These are phyloP conservation scores for Orbilia blumenaviensis DNA, from an alignment of 2,329 filamentous ascomycete genomes.

Conservation along the genomic window DNA sequence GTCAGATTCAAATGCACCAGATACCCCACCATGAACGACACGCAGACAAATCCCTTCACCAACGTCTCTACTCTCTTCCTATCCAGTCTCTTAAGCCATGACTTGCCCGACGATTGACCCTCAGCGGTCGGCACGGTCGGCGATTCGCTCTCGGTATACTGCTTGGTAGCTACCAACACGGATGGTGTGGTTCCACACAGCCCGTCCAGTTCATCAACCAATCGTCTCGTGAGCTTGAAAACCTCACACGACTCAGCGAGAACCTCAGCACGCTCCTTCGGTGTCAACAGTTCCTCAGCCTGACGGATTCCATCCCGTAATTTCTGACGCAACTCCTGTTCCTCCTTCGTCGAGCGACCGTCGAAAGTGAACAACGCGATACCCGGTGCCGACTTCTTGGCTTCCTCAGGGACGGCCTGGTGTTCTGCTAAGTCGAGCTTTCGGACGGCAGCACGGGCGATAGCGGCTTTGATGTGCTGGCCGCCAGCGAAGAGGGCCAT, in stretches of 20 bases:
- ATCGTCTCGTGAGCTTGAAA: slow-evolving; percentile 40
- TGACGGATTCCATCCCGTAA: slow-evolving; percentile 35
- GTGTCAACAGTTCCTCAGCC: slow-evolving; percentile 40
- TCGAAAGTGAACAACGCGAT: slow-evolving; percentile 45
- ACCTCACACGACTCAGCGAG: slow-evolving; percentile 41
- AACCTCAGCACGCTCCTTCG: slow-evolving; percentile 36
- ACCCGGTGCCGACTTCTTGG: slow-evolving; percentile 31
- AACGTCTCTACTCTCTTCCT: slow-evolving; percentile 24
- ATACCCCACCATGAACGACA: slow-evolving; percentile 32
- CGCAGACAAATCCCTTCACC: slow-evolving; percentile 29
- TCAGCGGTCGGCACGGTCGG: slow-evolving; percentile 1
- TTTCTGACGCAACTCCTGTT: slow-evolving; percentile 41
- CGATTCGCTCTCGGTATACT: slow-evolving; percentile 48
- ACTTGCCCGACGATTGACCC: background rate
- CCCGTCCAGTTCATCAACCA: slow-evolving; percentile 48
- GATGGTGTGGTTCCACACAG: slow-evolving; percentile 29
- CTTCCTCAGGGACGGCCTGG: slow-evolving; percentile 37
- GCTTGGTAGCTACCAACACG: slow-evolving; percentile 38
- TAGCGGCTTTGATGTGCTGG: slow-evolving; percentile 51
- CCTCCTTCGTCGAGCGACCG: slow-evolving; percentile 45
- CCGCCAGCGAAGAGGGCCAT: slow-evolving; percentile 52
- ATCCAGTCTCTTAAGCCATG: slow-evolving; percentile 20
- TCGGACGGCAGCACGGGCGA: slow-evolving; percentile 35
- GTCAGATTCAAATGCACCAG: slow-evolving; percentile 22
- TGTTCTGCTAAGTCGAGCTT: slow-evolving; percentile 38